Percentiles rank a stretch among this genome's conserved stretches.
These are phyloP conservation scores for Termitomyces sp. DNA, from an alignment of 768 basidiomycete species.

Conservation along the genomic window DNA sequence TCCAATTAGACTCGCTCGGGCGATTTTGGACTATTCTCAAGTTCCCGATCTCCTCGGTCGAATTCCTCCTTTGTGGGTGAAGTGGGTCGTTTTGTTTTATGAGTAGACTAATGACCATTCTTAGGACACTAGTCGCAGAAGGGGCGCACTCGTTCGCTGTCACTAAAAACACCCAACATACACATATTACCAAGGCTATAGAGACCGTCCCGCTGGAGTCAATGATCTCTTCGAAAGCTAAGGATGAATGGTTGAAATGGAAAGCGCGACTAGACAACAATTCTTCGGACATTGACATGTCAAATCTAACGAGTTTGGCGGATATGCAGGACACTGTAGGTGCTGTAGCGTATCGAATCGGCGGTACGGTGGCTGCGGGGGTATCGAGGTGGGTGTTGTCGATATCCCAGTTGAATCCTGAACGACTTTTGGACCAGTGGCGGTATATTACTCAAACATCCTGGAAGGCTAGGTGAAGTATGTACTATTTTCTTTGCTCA, in stretches of 20 bases:
- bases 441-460: constrained; percentile 68
- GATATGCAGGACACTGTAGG: constrained; percentile 78
- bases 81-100: not conserved
- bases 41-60: constrained; percentile 49
- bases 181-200: constrained; percentile 6
- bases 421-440: constrained; percentile 40
- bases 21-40: constrained; percentile 49
- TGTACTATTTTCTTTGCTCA: not conserved
- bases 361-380: constrained; percentile 53
- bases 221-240: constrained; percentile 46
- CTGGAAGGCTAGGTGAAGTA: constrained; percentile 77
- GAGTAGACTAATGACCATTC: not conserved
- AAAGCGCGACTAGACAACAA: constrained; percentile 31
- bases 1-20: constrained; percentile 57
- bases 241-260: constrained; percentile 59
- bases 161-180: constrained; percentile 8
- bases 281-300: not conserved
- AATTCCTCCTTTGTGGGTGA: constrained; percentile 59
- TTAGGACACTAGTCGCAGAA: constrained; percentile 52
- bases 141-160: constrained; percentile 58
- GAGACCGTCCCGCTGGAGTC: constrained; percentile 33
- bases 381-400: constrained; percentile 56
- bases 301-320: constrained; percentile 12
- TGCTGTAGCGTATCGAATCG: constrained; percentile 51
- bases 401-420: not conserved